A percentile compares a stretch with the other conserved stretches of the same genome.
Evolutionary conservation across 768 basidiomycete genomes (phyloP).

Genomic region (Candolleomyces eurysporus): DNA sequence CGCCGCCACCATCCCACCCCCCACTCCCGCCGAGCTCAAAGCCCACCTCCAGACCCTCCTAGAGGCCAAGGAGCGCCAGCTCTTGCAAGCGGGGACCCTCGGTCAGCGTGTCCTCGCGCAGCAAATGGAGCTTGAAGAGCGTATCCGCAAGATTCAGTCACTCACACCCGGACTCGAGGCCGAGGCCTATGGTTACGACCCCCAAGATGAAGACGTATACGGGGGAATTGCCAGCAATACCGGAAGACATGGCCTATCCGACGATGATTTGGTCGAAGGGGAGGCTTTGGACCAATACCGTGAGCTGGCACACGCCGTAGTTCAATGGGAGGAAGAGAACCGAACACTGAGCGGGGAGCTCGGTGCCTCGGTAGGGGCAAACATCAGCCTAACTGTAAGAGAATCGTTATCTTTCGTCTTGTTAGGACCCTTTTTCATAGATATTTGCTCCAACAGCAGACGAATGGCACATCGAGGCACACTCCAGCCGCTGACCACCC

Average conservation of each 20-base stretch:
- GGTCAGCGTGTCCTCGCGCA: slow-evolving; percentile 93
- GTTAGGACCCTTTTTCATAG: neutral
- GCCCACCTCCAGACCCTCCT: slow-evolving; percentile 67
- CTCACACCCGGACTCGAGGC: slow-evolving; percentile 37
- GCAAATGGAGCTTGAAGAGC: slow-evolving; percentile 89
- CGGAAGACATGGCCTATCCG: neutral
- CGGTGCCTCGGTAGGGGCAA: slow-evolving; percentile 40
- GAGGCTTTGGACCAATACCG: slow-evolving; percentile 73
- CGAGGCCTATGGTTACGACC: slow-evolving; percentile 28
- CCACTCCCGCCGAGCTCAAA: slow-evolving; percentile 57
- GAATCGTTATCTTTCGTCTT: neutral
- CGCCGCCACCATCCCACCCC: neutral
- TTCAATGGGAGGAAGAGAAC: slow-evolving; percentile 79
- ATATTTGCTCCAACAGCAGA: neutral
- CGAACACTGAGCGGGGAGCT: slow-evolving; percentile 70
- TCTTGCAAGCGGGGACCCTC: slow-evolving; percentile 87
- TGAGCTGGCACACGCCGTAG: slow-evolving; percentile 73
- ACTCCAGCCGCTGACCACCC: slow-evolving; percentile 54
- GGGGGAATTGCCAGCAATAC: slow-evolving; percentile 11
- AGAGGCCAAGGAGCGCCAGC: slow-evolving; percentile 88
- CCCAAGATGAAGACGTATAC: slow-evolving; percentile 10
- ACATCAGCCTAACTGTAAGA: neutral
- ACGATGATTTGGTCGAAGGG: slow-evolving; percentile 32
- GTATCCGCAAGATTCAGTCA: slow-evolving; percentile 70
- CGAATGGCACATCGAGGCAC: slow-evolving; percentile 41